Base-by-base conservation (phyloP, 192 early-diverging fungal genomes). In the Coemansia sp. region DNA sequence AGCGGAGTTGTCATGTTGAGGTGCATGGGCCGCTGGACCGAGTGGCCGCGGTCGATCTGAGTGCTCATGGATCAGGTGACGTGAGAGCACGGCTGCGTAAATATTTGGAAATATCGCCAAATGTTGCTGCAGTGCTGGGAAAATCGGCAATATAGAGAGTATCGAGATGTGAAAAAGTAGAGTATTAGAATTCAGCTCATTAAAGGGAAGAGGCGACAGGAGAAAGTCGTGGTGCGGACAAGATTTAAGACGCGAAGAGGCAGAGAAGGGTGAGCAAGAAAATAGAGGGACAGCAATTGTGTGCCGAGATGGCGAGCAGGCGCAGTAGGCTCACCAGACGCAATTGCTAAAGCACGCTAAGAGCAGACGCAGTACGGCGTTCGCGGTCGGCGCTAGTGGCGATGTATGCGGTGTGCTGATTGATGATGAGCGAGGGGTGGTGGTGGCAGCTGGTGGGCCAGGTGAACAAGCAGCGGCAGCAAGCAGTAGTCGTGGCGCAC, bases 1-100 rank as follows among this genome's bases (percentile, higher is more conserved):
- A 81, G 70, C 59, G 78, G 73, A 9, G 66, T 74, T 2, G 69
- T n/a, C 69, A 81, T 58, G 43, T 81, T 81, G n/a, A 75, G 66
- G 47, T 75, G 78, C 38, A 66, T 55, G 11, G 73, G 69, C 5
- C 78, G 69, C 16, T 65, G 41, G 1, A 33, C 35, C 48, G 41
- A 67, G 41, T 58, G 63, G 14, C 35, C 25, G 16, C 57, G 36
- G 7, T 75, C 73, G 35, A 65, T 55, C 53, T 75, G 73, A 1
- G 73, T 61, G 35, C 65, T 53, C 78, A 75, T 73, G 5, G 47
- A n/a, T 25, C 37, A 20, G 20, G 20, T 21, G n/a, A 38, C 6
- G 16, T 2, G 18, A 23, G 45, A 36, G 37, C 21, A 31, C 31
- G 28, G 20, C 6, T 18, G 33, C 45, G 61, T 20, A 16, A 43